These are phyloP conservation scores for Dittrichia graveolens DNA, from an alignment of 129 eudicot species.

Conservation along the genomic window DNA sequence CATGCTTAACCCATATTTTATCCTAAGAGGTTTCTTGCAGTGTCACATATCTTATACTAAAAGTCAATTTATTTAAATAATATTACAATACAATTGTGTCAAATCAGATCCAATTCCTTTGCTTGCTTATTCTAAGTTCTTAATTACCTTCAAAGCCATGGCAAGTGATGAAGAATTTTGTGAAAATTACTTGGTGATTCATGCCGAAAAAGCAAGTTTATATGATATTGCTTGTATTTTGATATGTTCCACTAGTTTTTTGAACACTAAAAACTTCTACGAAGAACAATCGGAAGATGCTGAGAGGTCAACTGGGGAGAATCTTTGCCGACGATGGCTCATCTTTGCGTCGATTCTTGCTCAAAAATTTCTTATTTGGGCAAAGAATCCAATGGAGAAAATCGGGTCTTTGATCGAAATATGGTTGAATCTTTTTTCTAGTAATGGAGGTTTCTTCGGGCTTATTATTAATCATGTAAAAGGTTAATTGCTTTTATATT, in stretches of 20 bases:
- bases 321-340: conserved; percentile 48
- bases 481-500: conserved; percentile 32
- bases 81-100: not conserved
- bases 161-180: conserved; percentile 42
- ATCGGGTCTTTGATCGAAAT: conserved; percentile 45
- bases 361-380: conserved; percentile 43
- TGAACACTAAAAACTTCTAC: conserved; percentile 33
- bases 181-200: conserved; percentile 45
- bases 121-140: conserved; percentile 21
- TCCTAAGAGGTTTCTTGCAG: not conserved
- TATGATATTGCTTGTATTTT: conserved; percentile 48
- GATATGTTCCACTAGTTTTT: conserved; percentile 28
- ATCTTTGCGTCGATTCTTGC: conserved; percentile 53
- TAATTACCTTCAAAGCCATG: conserved; percentile 47
- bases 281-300: conserved; percentile 21
- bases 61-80: conserved; percentile 18
- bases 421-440: conserved; percentile 50
- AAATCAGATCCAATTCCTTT: not conserved
- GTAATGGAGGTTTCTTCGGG: conserved; percentile 53
- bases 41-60: not conserved
- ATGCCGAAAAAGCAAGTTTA: conserved; percentile 56
- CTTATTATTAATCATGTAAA: conserved; percentile 40
- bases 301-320: not conserved
- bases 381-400: conserved; percentile 46
- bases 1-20: not conserved